Conservation (phyloP, 345 rosid species). For the Erysimum cheiranthoides region DNA sequence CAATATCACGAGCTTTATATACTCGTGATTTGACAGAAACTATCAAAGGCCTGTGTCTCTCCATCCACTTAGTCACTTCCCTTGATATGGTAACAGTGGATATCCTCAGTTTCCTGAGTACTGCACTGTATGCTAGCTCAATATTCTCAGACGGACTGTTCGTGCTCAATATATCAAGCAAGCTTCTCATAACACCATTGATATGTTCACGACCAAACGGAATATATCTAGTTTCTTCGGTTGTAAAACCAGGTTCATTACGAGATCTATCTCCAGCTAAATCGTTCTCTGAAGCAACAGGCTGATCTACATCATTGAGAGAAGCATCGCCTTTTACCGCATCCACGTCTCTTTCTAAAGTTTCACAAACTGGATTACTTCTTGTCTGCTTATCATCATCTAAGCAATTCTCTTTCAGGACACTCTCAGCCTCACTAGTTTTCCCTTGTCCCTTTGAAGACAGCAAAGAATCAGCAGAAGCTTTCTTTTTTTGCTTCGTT, state of each 20-base stretch:
- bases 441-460: slow-evolving; percentile 54
- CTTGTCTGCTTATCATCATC: slow-evolving; percentile 54
- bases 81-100: slow-evolving; percentile 48
- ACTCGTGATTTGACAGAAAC: slow-evolving; percentile 47
- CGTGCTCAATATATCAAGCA: slow-evolving; percentile 54
- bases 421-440: slow-evolving; percentile 51
- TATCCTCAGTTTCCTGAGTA: slow-evolving; percentile 55
- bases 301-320: slow-evolving; percentile 40
- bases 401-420: slow-evolving; percentile 53
- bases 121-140: slow-evolving; percentile 53
- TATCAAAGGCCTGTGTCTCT: slow-evolving; percentile 65
- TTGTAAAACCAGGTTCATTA: slow-evolving; percentile 38
- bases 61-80: slow-evolving; percentile 60
- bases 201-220: slow-evolving; percentile 47
- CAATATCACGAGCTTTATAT: slow-evolving; percentile 55
- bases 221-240: slow-evolving; percentile 49
- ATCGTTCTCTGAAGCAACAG: slow-evolving; percentile 47
- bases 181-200: slow-evolving; percentile 47
- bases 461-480: slow-evolving; percentile 52
- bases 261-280: slow-evolving; percentile 47
- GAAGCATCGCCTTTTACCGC: slow-evolving; percentile 44
- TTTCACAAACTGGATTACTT: slow-evolving; percentile 40
- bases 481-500: slow-evolving; percentile 55
- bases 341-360: slow-evolving; percentile 46
- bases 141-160: slow-evolving; percentile 55